Evolutionary conservation across 805 yeast species (phyloP).

Genomic region (Starmerella sirachaensis): DNA sequence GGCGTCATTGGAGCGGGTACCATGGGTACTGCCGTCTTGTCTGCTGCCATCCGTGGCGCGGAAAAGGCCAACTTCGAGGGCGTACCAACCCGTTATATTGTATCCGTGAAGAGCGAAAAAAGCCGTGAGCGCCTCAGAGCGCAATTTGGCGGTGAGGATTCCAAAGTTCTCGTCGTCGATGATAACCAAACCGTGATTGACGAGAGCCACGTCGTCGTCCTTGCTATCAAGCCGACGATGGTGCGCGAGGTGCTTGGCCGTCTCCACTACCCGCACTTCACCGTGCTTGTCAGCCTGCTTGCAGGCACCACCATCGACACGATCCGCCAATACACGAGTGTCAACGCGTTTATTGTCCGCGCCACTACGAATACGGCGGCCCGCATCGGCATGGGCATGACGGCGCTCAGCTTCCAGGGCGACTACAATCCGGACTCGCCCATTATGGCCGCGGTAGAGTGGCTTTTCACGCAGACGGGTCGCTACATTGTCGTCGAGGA

Average conservation of each 20-base stretch:
- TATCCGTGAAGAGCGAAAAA: constrained; percentile 54
- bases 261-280: constrained; percentile 35
- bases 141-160: constrained; percentile 35
- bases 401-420: constrained; percentile 74
- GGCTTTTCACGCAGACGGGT: constrained; percentile 35
- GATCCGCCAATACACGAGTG: constrained; percentile 33
- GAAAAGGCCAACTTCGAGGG: constrained; percentile 31
- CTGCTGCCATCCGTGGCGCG: constrained; percentile 53
- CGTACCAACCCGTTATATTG: constrained; percentile 59
- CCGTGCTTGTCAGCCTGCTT: constrained; percentile 64
- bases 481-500: constrained; percentile 40
- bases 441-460: constrained; percentile 28
- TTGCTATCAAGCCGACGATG: constrained; percentile 84
- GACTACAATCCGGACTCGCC: constrained; percentile 25
- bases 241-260: constrained; percentile 48
- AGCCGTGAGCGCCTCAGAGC: constrained; percentile 39
- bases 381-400: constrained; percentile 83
- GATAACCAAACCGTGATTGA: constrained; percentile 48
- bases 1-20: constrained; percentile 87
- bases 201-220: constrained; percentile 54
- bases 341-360: constrained; percentile 48
- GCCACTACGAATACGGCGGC: constrained; percentile 99
- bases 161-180: constrained; percentile 36
- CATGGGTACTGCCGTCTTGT: constrained; percentile 85
- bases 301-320: constrained; percentile 88